phyloP scores from a whole-genome alignment of 257 asterid genomes.

The Ajuga chamaepitys region DNA sequence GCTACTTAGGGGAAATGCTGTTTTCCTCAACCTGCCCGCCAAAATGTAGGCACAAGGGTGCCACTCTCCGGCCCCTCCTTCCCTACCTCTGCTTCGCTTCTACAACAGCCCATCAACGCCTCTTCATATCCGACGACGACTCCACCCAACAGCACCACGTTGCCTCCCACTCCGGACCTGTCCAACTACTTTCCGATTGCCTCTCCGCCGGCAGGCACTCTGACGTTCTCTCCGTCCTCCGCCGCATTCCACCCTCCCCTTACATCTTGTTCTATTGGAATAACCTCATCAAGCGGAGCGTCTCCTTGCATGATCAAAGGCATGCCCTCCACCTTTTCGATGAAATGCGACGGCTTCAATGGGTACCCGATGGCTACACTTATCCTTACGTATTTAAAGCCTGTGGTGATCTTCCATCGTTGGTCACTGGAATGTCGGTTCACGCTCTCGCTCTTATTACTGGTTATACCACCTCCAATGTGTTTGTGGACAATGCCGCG shows the following conservation, averaged over 20 bases:
- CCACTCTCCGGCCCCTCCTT: slow-evolving; percentile 15
- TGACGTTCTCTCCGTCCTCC: slow-evolving; percentile 37
- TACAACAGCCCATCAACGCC: slow-evolving; percentile 10
- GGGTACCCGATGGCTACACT: slow-evolving; percentile 72
- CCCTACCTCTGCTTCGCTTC: slow-evolving; percentile 24
- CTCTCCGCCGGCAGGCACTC: slow-evolving; percentile 25
- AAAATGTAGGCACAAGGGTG: slow-evolving; percentile 1
- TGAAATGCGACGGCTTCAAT: slow-evolving; percentile 56
- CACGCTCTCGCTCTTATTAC: slow-evolving; percentile 45
- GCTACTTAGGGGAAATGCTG: slow-evolving; percentile 15
- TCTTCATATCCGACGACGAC: slow-evolving; percentile 6
- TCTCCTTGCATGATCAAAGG: slow-evolving; percentile 21
- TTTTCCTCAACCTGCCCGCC: slow-evolving; percentile 15
- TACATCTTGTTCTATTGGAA: slow-evolving; percentile 64
- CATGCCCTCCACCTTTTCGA: slow-evolving; percentile 43
- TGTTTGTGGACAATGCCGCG: slow-evolving; percentile 69
- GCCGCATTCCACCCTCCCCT: slow-evolving; percentile 29
- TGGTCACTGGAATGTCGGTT: slow-evolving; percentile 36
- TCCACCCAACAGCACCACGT: slow-evolving; percentile 8
- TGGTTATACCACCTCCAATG: slow-evolving; percentile 48
- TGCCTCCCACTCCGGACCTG: slow-evolving; percentile 4
- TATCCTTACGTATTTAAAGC: slow-evolving; percentile 69
- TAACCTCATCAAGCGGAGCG: slow-evolving; percentile 45
- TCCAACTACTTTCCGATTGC: slow-evolving; percentile 18
- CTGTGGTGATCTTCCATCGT: slow-evolving; percentile 38